These are phyloP conservation scores for Golovinomyces cichoracearum DNA, from an alignment of 2,329 filamentous ascomycete species.

Conservation along the genomic window DNA sequence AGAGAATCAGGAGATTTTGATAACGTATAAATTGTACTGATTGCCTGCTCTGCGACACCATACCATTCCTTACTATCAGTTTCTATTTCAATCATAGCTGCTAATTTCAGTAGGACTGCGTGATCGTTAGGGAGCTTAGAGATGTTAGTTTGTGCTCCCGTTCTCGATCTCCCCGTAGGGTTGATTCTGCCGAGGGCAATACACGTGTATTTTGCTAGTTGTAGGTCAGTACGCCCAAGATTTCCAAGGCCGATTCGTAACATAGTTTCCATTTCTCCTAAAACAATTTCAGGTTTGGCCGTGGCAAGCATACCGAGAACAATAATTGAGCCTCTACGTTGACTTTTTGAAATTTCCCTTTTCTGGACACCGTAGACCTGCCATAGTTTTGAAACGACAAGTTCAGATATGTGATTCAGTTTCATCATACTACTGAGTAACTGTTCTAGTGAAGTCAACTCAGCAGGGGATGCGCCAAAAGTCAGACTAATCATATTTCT, in stretches of 20 bases:
- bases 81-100: slow-evolving; percentile 59
- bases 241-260: slow-evolving; percentile 65
- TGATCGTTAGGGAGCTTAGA: slow-evolving; percentile 78
- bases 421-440: slow-evolving; percentile 96
- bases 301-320: slow-evolving; percentile 89
- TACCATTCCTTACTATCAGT: slow-evolving; percentile 91
- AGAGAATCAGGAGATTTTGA: slow-evolving; percentile 84
- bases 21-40: slow-evolving; percentile 80
- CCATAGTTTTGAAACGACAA: slow-evolving; percentile 82
- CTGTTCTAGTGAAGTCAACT: slow-evolving; percentile 86
- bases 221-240: slow-evolving; percentile 57
- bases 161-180: slow-evolving; percentile 53
- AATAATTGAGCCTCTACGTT: slow-evolving; percentile 81
- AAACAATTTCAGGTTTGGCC: slow-evolving; percentile 74
- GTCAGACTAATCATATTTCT: slow-evolving; percentile 98
- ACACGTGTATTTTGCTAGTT: slow-evolving; percentile 84
- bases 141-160: slow-evolving; percentile 40
- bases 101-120: slow-evolving; percentile 55
- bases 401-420: slow-evolving; percentile 57
- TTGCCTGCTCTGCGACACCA: slow-evolving; percentile 83
- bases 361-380: slow-evolving; percentile 90
- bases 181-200: slow-evolving; percentile 80
- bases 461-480: slow-evolving; percentile 79
- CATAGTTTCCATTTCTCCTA: slow-evolving; percentile 87
- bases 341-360: slow-evolving; percentile 72